A percentile compares a stretch with the other conserved stretches of the same genome.
phyloP scores from a whole-genome alignment of 1,284 basidiomycete species.

The Psilocybe mexicana region DNA sequence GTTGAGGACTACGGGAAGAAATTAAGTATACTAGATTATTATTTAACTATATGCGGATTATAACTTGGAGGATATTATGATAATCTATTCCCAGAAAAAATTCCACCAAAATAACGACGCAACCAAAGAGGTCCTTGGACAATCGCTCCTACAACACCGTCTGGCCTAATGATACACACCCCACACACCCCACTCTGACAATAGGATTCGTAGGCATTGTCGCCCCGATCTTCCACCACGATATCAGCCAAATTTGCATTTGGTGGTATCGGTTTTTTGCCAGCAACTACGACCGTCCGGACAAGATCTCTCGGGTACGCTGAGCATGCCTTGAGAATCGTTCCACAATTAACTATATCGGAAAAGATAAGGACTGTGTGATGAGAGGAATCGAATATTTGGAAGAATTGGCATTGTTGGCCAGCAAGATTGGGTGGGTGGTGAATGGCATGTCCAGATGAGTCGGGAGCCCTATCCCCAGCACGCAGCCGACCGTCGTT shows the following conservation, averaged over 20 bases:
- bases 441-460: slow-evolving; percentile 33
- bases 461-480: slow-evolving; percentile 48
- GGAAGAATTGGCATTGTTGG: slow-evolving; percentile 29
- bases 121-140: slow-evolving; percentile 31
- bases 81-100: slow-evolving; percentile 18
- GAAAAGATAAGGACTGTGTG: slow-evolving; percentile 39
- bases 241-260: slow-evolving; percentile 25
- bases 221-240: slow-evolving; percentile 37
- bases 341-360: slow-evolving; percentile 21
- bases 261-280: slow-evolving; percentile 22
- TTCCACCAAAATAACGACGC: slow-evolving; percentile 34
- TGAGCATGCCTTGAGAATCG: slow-evolving; percentile 17
- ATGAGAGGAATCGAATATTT: slow-evolving; percentile 31
- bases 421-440: slow-evolving; percentile 15
- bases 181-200: slow-evolving; percentile 30
- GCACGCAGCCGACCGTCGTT: slow-evolving; percentile 35
- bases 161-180: slow-evolving; percentile 39
- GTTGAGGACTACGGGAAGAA: too few species aligned
- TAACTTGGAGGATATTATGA: background rate
- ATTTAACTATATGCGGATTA: too few species aligned
- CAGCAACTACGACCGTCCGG: slow-evolving; percentile 28
- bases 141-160: slow-evolving; percentile 42
- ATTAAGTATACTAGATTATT: too few species aligned
- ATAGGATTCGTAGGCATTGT: slow-evolving; percentile 40
- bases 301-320: slow-evolving; percentile 26